These are phyloP conservation scores for Prunus davidiana DNA, from an alignment of 306 rosid species.

Conservation along the genomic window DNA sequence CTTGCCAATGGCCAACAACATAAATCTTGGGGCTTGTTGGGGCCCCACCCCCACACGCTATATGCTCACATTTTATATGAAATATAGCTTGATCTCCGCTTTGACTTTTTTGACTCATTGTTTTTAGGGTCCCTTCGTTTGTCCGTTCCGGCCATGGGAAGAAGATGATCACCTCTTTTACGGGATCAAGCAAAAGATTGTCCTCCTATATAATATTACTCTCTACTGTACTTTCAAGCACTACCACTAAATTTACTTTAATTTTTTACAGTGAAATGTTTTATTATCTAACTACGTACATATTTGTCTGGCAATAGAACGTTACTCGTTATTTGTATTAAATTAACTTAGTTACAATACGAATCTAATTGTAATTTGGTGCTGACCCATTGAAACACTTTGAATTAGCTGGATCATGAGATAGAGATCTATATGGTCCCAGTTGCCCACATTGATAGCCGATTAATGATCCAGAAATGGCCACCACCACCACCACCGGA, in stretches of 20 bases:
- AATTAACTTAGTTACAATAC: neutral
- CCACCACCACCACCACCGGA: conserved; percentile 16
- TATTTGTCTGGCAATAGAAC: too few species aligned
- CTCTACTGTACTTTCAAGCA: neutral
- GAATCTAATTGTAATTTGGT: neutral
- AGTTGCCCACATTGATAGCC: neutral
- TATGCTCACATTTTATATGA: neutral
- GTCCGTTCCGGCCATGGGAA: neutral
- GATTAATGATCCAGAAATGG: neutral
- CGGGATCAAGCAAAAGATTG: conserved; percentile 5
- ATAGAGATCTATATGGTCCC: neutral
- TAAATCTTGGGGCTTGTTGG: conserved; percentile 7
- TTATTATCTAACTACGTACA: too few species aligned
- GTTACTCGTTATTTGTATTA: neutral
- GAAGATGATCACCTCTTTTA: neutral
- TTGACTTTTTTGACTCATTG: neutral
- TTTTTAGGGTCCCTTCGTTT: neutral
- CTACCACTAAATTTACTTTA: neutral
- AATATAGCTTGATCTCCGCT: neutral
- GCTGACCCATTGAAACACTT: neutral
- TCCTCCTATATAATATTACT: neutral
- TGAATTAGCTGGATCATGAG: neutral
- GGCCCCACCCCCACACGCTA: neutral
- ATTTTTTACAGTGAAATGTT: too few species aligned
- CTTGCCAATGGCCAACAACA: conserved; percentile 4